Conservation (phyloP, 106 monocot genomes). For the Triglochin maritima region DNA sequence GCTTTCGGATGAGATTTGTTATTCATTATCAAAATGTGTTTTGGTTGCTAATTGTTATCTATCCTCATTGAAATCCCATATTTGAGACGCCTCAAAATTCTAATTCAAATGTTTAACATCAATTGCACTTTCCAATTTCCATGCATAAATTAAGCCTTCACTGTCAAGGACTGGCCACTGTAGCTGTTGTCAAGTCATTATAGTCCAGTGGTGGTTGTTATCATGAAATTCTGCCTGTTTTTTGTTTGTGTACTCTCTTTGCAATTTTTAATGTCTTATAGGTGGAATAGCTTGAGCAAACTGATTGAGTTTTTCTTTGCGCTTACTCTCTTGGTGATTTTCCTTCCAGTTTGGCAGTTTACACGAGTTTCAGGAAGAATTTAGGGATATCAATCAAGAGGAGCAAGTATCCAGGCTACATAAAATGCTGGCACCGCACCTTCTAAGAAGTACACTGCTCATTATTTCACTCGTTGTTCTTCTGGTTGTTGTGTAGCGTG, state of each 20-base stretch:
- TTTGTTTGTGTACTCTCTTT: no score
- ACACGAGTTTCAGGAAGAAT: conserved; percentile 90
- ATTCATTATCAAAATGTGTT: no score
- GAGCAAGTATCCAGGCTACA: conserved; percentile 96
- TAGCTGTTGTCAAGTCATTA: no score
- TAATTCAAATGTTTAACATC: neutral
- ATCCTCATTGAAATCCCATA: neutral
- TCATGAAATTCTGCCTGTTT: neutral
- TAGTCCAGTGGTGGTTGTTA: no score
- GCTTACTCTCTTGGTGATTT: neutral
- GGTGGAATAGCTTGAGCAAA: no score
- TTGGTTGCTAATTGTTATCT: no score
- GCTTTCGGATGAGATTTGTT: neutral
- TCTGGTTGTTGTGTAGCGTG: neutral
- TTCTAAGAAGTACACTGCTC: conserved; percentile 70
- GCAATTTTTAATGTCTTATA: no score
- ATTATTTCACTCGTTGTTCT: neutral
- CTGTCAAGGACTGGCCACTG: no score
- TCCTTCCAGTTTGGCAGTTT: conserved; percentile 80
- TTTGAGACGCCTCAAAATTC: neutral
- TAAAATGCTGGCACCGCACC: conserved; percentile 88
- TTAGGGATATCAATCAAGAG: conserved; percentile 94
- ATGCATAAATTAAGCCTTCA: neutral
- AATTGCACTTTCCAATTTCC: neutral
- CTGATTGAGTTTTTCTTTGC: neutral